phyloP scores from a whole-genome alignment of 2,329 filamentous ascomycete genomes.

The Colletotrichum agaves region DNA sequence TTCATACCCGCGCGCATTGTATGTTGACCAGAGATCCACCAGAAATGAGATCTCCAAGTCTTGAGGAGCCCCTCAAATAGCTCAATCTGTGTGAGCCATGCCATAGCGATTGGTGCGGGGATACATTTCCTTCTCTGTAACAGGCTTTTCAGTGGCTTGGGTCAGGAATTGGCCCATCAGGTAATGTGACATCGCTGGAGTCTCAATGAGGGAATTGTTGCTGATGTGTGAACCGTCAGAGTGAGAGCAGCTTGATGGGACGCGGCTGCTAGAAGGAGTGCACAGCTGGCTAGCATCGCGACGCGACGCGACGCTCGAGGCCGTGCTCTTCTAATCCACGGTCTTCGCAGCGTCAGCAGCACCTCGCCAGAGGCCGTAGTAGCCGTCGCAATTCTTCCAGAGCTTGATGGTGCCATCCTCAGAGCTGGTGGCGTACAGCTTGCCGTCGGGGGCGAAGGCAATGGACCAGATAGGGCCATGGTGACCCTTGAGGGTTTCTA shows the following conservation, averaged over 20 bases:
- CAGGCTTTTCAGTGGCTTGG: neutral
- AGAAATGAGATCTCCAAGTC: neutral
- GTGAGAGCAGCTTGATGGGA: conserved; percentile 27
- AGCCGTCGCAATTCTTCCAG: conserved; percentile 77
- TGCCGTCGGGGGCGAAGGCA: conserved; percentile 93
- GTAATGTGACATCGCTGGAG: conserved; percentile 27
- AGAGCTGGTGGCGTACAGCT: conserved; percentile 94
- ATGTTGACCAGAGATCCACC: neutral
- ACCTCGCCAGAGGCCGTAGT: conserved; percentile 73
- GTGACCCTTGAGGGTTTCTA: conserved; percentile 94
- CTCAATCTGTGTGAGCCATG: conserved; percentile 1
- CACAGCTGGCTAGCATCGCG: conserved; percentile 16
- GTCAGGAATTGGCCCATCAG: conserved; percentile 26
- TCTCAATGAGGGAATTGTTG: conserved; percentile 27
- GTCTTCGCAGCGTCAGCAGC: conserved; percentile 30
- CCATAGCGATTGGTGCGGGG: neutral
- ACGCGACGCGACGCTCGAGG: conserved; percentile 31
- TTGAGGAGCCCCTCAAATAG: neutral
- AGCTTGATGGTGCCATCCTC: conserved; percentile 98
- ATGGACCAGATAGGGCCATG: conserved; percentile 98
- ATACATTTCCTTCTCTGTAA: neutral
- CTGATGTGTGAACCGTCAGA: conserved; percentile 23
- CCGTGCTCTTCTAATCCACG: conserved; percentile 35
- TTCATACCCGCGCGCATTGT: neutral
- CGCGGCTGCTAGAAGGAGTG: conserved; percentile 30